Evolutionary conservation across 2,329 filamentous ascomycete genomes (phyloP).

Genomic region (Calonectria ilicicola): DNA sequence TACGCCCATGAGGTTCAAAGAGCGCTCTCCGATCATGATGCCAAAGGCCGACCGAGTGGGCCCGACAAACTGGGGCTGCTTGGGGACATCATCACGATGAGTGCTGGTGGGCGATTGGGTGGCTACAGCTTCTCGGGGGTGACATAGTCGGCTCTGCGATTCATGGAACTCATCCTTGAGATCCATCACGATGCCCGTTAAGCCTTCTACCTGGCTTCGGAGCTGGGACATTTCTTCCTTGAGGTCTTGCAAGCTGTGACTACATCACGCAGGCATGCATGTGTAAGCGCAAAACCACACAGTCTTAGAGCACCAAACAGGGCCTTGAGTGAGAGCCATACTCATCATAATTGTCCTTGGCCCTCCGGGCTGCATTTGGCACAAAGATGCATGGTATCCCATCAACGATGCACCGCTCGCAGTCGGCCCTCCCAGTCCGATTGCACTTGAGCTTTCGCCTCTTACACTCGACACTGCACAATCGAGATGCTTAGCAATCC

Average conservation of each 20-base stretch:
- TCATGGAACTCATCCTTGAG: constrained; percentile 37
- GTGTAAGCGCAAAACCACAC: neutral
- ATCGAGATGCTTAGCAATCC: neutral
- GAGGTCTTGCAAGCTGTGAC: constrained; percentile 32
- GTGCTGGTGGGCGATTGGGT: constrained; percentile 32
- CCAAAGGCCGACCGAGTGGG: constrained; percentile 50
- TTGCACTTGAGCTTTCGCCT: constrained; percentile 56
- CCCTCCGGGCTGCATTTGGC: constrained; percentile 31
- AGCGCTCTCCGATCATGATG: constrained; percentile 49
- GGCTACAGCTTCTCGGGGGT: constrained; percentile 17
- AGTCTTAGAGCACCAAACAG: neutral
- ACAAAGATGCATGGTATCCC: constrained; percentile 43
- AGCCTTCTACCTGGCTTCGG: constrained; percentile 44
- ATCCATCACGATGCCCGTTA: constrained; percentile 41
- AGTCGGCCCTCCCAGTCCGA: constrained; percentile 37
- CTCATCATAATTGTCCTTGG: constrained; percentile 39
- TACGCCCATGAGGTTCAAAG: constrained; percentile 50
- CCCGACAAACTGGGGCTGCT: constrained; percentile 51
- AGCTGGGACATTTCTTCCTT: constrained; percentile 45
- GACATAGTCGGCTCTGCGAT: constrained; percentile 19
- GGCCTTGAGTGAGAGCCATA: neutral
- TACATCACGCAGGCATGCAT: constrained; percentile 10
- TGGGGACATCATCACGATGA: constrained; percentile 37
- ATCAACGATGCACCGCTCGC: constrained; percentile 46
- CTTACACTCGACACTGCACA: constrained; percentile 52